phyloP scores from a whole-genome alignment of 2,329 filamentous ascomycete species.

The Penicillium sp. region DNA sequence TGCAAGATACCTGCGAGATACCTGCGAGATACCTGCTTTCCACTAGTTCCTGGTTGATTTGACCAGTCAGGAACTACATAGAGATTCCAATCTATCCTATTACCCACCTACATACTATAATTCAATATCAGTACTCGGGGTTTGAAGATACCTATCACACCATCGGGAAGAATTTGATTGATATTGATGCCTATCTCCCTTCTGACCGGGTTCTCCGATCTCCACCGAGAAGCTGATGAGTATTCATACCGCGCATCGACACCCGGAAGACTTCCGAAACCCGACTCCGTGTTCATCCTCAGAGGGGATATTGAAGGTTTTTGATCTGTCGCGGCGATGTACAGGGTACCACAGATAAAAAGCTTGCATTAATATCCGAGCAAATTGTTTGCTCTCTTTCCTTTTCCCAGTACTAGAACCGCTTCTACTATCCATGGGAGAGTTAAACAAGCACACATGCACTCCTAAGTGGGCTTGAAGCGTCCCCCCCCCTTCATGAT shows the following conservation, averaged over 20 bases:
- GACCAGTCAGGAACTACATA: neutral
- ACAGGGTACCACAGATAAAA: conserved; percentile 6
- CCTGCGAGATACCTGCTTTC: neutral
- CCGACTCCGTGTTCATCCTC: neutral
- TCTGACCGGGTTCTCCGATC: neutral
- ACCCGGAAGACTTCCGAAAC: neutral
- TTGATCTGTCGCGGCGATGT: neutral
- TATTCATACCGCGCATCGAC: neutral
- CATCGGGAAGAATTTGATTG: neutral
- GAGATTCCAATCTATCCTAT: neutral
- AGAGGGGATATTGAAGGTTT: conserved; percentile 1
- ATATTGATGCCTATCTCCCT: neutral
- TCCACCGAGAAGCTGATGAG: neutral
- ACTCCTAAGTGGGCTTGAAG: neutral
- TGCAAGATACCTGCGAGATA: conserved; percentile 5
- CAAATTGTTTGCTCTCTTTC: neutral
- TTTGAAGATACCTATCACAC: conserved; percentile 1
- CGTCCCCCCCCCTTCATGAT: conserved; percentile 11
- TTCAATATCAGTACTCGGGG: neutral
- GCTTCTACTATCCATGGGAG: neutral
- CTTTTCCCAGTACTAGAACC: neutral
- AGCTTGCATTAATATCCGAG: neutral
- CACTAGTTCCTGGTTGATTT: neutral
- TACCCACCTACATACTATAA: conserved; percentile 5
- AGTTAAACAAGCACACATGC: conserved; percentile 3